phyloP scores from a whole-genome alignment of 1,139 yeast genomes.

The Hansenula sp. region DNA sequence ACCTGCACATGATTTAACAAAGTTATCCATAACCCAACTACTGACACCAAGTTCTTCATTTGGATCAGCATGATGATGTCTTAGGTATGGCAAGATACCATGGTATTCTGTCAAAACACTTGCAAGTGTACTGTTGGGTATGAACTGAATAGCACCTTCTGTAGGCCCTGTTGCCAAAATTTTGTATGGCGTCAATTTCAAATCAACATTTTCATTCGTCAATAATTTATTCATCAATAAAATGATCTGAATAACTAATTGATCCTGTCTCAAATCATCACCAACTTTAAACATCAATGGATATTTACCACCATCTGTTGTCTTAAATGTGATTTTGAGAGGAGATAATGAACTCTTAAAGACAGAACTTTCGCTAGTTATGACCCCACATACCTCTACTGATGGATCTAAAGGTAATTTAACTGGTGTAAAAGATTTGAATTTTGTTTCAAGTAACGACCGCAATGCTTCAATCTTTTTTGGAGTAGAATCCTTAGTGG shows the following conservation, averaged over 20 bases:
- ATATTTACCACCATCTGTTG: constrained; percentile 54
- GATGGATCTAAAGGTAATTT: constrained; percentile 34
- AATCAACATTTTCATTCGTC: constrained; percentile 85
- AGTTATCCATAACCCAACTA: constrained; percentile 82
- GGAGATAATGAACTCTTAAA: constrained; percentile 92
- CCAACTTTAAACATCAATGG: constrained; percentile 93
- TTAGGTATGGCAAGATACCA: constrained; percentile 69
- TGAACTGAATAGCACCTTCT: constrained; percentile 91
- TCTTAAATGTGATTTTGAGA: constrained; percentile 71
- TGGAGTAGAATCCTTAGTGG: constrained; percentile 50
- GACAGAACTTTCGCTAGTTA: constrained; percentile 78
- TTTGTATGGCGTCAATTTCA: constrained; percentile 82
- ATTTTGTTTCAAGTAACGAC: constrained; percentile 28
- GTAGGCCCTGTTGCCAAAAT: constrained; percentile 87
- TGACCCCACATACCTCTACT: constrained; percentile 60
- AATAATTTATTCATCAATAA: constrained; percentile 86
- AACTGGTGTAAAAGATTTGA: constrained; percentile 25
- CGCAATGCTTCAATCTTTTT: constrained; percentile 47
- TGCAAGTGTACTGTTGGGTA: constrained; percentile 90
- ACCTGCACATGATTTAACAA: constrained; percentile 94
- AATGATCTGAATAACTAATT: constrained; percentile 88
- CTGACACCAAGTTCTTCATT: constrained; percentile 68
- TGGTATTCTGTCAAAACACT: constrained; percentile 68
- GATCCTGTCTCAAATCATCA: constrained; percentile 95
- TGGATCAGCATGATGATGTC: constrained; percentile 56